Evolutionary conservation across 2,329 filamentous ascomycete species (phyloP), one percentile per base, ranked within the genome.

Genomic region (Boeremia exigua): DNA sequence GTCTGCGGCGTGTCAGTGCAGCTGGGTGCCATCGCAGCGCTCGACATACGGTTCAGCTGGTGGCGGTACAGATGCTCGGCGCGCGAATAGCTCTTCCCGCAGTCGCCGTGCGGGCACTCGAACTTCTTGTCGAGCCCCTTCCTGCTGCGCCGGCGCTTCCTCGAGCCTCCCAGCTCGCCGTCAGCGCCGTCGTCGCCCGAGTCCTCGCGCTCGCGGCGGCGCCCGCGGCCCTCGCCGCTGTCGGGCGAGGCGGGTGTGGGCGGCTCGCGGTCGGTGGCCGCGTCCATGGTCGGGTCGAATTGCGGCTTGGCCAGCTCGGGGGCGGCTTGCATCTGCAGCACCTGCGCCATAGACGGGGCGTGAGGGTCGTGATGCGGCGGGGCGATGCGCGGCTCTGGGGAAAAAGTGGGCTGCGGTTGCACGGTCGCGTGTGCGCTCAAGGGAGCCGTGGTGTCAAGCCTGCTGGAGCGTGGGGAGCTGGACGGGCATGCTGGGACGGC

Each of bases 51-150:
- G 74, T 99, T 99, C 65, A 98, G 79, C 78, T 98, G 93, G 77
- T 98, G 94, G 40, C 95, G 87, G 78, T 97, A 97, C 80, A 99
- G 81, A 80, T 99, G 95, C 78, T 98, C 95, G 8, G 95, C 94
- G 72, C 95, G 86, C 25, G 94, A 97, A 75, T 99, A 99, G 73
- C 89, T 96, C 81, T 97, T 99, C 36, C 92, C 93, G 69, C 95
- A 99, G 34, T 89, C 91, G 62, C 91, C 88, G 56, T 92, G 86
- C 5, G 89, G 88, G 72, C 95, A 99, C 69, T 77, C 67, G 54
- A 77, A 80, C 83, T 82, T 85, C 78, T 92, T 93, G 74, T 92
- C 90, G 36, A 91, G 78, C 3, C 88, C 89, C 74, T 92, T 92
- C 61, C 90, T 85, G 76, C 89, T 92, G 51, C 89, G 80, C 63